Evolutionary conservation across 2,329 filamentous ascomycete genomes (phyloP), one percentile per base, ranked within the genome.

Genomic region (Xylariaceae sp.): DNA sequence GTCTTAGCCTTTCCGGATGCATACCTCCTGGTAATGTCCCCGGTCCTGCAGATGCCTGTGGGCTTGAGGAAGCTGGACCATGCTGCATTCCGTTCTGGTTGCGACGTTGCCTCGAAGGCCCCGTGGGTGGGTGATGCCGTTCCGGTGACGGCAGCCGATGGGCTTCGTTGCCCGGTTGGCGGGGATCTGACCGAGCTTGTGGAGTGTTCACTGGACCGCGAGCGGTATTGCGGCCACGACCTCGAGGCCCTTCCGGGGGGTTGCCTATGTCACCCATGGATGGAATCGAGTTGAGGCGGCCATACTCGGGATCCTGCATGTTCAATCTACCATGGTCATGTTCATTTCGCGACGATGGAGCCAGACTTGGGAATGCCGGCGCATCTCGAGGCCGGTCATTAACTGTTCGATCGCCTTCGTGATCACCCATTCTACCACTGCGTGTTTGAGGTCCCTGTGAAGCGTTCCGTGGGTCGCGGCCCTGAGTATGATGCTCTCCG

Each of bases 251-350:
- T n/a, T 80, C 80, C 2, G 83, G 83, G 47, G 81, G 72, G 47
- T 74, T 78, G 30, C 61, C 55, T 47, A 65, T 75, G 71, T 71
- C 77, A 34, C 68, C 67, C 37, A 77, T 71, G 23, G 76, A 75
- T 53, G 78, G 75, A 53, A 80, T 77, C 1, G 80, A 74, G 62
- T 83, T 86, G 52, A 88, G 75, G 1, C 85, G 82, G 34, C 85
- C 85, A 65, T 87, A 87, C 58, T 82, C 84, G 13, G 82, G 81
- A 69, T 88, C 84, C 64, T 84, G 80, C 61, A 82, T 79, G 57
- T 75, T 76, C 17, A 78, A 65, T 62, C 79, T 75, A 44, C 77
- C 76, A 64, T 82, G 78, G 51, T 85, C 81, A 2, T 74, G 65
- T 35, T 86, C 83, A 1, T 72, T 69, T 45, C 76, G 76, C 23